Evolutionary conservation across 768 basidiomycete genomes (phyloP), one percentile per base, ranked within the genome.

Genomic region (Mycena sanguinolenta): DNA sequence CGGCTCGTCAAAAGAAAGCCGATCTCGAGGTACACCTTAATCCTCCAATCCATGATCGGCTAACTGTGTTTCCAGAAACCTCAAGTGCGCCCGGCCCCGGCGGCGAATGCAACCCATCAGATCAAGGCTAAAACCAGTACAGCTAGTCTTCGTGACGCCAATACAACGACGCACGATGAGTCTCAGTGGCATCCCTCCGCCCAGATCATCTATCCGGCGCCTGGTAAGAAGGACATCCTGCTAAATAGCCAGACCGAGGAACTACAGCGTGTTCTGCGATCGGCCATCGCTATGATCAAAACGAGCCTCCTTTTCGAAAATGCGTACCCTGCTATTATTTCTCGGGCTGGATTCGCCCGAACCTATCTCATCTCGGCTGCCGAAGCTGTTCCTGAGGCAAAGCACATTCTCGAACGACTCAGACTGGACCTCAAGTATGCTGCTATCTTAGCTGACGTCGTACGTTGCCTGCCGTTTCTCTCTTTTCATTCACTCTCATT

Each of bases 221-320:
- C 64, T 0, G n/a, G n/a, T n/a, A 58, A 58, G 44, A 65, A 52
- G 34, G 64, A 58, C 19, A 65, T 65, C 21, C 27, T 55, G 1
- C 57, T 65, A 2, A 65, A 44, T 1, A 57, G 34, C 8, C 64
- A 65, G 36, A 39, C n/a, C 34, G 13, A 34, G 14, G 46, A 46
- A n/a, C 21, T 65, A 8, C 64, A 65, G 34, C 4, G 6, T 10
- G 46, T 65, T 4, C 34, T 65, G 0, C 57, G 64, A 0, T 39
- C 16, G 19, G 32, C 44, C n/a, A 38, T 58, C 2, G 1, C 10
- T 6, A 27, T 4, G 3, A 32, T 58, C 17, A 49, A 39, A 9
- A 13, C 38, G 0, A 1, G 16, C 8, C 25, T 67, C 6, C 23
- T 59, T 3, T 60, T 66, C 21, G 5, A 2, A 23, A 23, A 50